Percentiles rank a stretch among this genome's conserved stretches.
Conservation (phyloP, 75 land plant genomes). For the Adiantum capillusveneris region DNA sequence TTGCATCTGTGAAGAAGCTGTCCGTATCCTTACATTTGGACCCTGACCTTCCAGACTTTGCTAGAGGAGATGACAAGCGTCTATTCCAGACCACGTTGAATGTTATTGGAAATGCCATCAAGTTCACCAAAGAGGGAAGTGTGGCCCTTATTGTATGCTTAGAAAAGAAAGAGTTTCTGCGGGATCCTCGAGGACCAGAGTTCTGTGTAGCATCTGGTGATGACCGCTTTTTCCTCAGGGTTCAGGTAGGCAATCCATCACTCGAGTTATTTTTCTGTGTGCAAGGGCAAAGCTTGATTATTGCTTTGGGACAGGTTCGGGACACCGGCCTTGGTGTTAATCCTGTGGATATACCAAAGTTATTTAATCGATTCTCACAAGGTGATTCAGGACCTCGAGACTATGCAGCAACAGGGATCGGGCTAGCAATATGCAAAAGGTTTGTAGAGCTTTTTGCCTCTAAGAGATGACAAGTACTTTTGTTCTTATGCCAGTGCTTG, state of each 20-base stretch:
- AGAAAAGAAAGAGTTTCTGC: constrained; percentile 50
- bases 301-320: constrained; percentile 71
- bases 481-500: too few species aligned
- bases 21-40: constrained; percentile 8
- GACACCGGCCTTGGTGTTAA: constrained; percentile 80
- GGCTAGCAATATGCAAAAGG: constrained; percentile 89
- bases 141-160: constrained; percentile 47
- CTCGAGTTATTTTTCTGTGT: not conserved
- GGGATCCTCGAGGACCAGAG: constrained; percentile 49
- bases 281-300: constrained; percentile 76
- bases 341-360: constrained; percentile 69
- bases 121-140: constrained; percentile 75
- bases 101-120: constrained; percentile 89
- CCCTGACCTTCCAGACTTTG: constrained; percentile 23
- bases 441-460: too few species aligned
- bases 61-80: constrained; percentile 35
- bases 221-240: constrained; percentile 51
- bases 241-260: constrained; percentile 49
- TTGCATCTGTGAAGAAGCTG: constrained; percentile 21
- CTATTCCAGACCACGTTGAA: constrained; percentile 33
- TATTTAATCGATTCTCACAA: constrained; percentile 74
- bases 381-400: constrained; percentile 28
- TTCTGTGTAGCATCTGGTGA: constrained; percentile 39
- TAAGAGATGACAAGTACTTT: too few species aligned
- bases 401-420: constrained; percentile 74